Evolutionary conservation across 1,139 yeast species (phyloP).

Genomic region (Kodamaea derodonti): DNA sequence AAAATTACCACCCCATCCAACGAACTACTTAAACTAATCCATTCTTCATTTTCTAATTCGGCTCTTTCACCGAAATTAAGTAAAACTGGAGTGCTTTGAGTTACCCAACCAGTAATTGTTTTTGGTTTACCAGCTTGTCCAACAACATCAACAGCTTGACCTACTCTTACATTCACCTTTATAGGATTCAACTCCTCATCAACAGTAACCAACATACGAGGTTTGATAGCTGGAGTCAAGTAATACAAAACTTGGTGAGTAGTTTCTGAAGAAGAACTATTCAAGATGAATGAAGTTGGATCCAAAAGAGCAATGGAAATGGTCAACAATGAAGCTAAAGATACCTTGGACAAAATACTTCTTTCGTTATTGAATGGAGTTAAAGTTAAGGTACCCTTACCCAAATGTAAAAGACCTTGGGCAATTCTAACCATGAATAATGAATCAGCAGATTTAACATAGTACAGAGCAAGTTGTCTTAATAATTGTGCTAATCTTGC

Average conservation of each 20-base stretch:
- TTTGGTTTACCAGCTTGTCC: slow-evolving; percentile 99
- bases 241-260: slow-evolving; percentile 78
- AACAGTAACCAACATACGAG: slow-evolving; percentile 88
- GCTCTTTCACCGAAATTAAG: slow-evolving; percentile 95
- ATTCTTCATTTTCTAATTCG: slow-evolving; percentile 93
- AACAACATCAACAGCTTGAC: slow-evolving; percentile 97
- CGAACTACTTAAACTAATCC: slow-evolving; percentile 73
- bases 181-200: slow-evolving; percentile 84
- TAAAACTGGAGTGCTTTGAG: slow-evolving; percentile 95
- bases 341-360: slow-evolving; percentile 79
- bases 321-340: slow-evolving; percentile 86
- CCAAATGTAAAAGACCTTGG: slow-evolving; percentile 91
- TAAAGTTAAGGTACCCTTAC: slow-evolving; percentile 90
- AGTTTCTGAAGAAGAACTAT: slow-evolving; percentile 49
- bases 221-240: slow-evolving; percentile 85
- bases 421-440: slow-evolving; percentile 91
- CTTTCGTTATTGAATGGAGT: slow-evolving; percentile 91
- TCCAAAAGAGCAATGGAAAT: slow-evolving; percentile 81
- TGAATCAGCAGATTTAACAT: slow-evolving; percentile 85
- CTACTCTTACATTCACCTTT: slow-evolving; percentile 95
- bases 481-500: slow-evolving; percentile 95
- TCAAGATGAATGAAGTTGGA: slow-evolving; percentile 67
- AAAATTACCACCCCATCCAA: slow-evolving; percentile 92
- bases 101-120: slow-evolving; percentile 98
- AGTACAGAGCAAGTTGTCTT: slow-evolving; percentile 91